Evolutionary conservation across 2,329 filamentous ascomycete species (phyloP).

Genomic region (Hawksworthiomyces lignivorus): DNA sequence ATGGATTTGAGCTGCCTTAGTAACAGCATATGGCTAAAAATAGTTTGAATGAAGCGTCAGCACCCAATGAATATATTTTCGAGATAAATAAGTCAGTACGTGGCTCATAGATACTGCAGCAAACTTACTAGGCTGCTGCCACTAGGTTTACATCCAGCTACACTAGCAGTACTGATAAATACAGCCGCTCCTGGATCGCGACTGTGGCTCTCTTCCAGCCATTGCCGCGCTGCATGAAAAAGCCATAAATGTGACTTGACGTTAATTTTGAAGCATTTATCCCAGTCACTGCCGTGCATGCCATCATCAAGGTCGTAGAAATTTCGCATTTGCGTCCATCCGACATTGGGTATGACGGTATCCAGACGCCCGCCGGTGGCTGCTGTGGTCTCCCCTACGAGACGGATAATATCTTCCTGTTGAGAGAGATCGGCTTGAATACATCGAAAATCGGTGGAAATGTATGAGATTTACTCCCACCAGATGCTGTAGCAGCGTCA

Average conservation of each 20-base stretch:
- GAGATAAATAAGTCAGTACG: background rate
- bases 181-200: conserved; percentile 28
- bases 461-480: background rate
- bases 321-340: conserved; percentile 41
- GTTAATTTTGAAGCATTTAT: conserved; percentile 51
- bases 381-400: conserved; percentile 52
- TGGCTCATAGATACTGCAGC: no score
- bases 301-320: conserved; percentile 44
- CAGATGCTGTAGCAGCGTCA: background rate
- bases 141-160: conserved; percentile 56
- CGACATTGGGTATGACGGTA: conserved; percentile 68
- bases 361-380: conserved; percentile 59
- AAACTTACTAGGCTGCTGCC: conserved; percentile 48
- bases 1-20: conserved; percentile 65
- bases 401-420: conserved; percentile 47
- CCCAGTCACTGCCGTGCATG: conserved; percentile 50
- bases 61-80: no score
- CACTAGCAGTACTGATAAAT: conserved; percentile 57
- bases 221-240: conserved; percentile 44
- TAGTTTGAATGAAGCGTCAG: background rate
- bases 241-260: conserved; percentile 56
- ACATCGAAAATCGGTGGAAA: conserved; percentile 29
- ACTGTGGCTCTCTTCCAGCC: conserved; percentile 45
- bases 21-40: conserved; percentile 60
- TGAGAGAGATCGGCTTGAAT: conserved; percentile 61